phyloP scores from a whole-genome alignment of 2,329 filamentous ascomycete genomes.

The Sporothrix inflata region DNA sequence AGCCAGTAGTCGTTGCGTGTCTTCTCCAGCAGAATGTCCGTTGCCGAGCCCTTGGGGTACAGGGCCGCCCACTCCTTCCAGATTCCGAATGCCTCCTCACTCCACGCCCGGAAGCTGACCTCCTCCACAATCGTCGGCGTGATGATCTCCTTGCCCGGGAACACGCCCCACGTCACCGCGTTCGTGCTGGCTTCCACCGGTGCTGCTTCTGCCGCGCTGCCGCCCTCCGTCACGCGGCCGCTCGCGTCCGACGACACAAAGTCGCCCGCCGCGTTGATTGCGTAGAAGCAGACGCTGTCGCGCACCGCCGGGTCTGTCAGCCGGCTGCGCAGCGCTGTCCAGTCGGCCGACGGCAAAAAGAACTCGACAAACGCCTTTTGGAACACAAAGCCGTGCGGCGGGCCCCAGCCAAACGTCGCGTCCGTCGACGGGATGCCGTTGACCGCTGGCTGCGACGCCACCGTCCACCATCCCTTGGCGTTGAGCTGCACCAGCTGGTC shows the following conservation, averaged over 20 bases:
- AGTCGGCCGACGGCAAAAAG: conserved; percentile 78
- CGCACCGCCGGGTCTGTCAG: conserved; percentile 62
- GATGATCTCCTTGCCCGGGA: conserved; percentile 97
- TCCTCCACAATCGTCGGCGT: conserved; percentile 98
- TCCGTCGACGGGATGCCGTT: conserved; percentile 81
- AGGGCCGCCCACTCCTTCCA: conserved; percentile 93
- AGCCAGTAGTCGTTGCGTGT: conserved; percentile 77
- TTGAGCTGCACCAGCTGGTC: conserved; percentile 76
- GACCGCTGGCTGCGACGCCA: conserved; percentile 92
- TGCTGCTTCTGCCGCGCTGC: conserved; percentile 32
- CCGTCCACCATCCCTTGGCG: conserved; percentile 87
- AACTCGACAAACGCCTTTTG: conserved; percentile 98
- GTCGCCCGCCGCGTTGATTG: conserved; percentile 75
- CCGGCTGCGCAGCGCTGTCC: conserved; percentile 65
- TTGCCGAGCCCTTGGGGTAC: conserved; percentile 74
- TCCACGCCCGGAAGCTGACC: conserved; percentile 95
- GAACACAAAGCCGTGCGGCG: conserved; percentile 89
- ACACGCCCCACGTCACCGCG: conserved; percentile 98
- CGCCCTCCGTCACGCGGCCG: conserved; percentile 41
- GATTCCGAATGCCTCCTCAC: conserved; percentile 93
- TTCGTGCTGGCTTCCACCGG: conserved; percentile 66
- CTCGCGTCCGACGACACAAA: conserved; percentile 70
- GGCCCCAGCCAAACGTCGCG: conserved; percentile 88
- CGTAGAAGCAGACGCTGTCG: conserved; percentile 82
- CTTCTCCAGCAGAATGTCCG: conserved; percentile 69